Evolutionary conservation across 176 grass and related monocot genomes (phyloP).

Genomic region (Bonia amplexicaulis): DNA sequence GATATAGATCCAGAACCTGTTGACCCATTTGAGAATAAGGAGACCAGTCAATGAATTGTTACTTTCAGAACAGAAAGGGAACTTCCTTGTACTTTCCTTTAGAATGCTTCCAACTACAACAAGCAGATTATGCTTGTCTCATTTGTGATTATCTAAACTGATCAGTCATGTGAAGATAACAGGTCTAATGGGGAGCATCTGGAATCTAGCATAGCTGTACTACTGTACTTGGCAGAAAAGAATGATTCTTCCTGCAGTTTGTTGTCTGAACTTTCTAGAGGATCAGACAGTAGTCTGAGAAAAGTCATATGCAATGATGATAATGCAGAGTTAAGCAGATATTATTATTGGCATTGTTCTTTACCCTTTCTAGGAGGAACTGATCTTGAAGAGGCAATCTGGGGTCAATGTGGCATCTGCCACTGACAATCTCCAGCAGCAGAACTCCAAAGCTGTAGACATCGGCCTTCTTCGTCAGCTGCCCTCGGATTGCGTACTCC

Average conservation of each 20-base stretch:
- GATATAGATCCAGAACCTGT: neutral
- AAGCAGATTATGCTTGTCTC: neutral
- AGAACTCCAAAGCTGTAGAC: slow-evolving; percentile 69
- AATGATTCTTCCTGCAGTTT: neutral
- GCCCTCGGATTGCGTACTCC: slow-evolving; percentile 63
- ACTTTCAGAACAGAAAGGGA: neutral
- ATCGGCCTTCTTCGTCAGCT: slow-evolving; percentile 56
- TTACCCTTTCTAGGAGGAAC: slow-evolving; percentile 72
- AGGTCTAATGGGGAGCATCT: neutral
- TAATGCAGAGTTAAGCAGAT: neutral
- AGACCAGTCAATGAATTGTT: neutral
- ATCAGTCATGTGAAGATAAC: neutral
- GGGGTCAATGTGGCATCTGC: slow-evolving; percentile 61
- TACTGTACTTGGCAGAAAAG: neutral
- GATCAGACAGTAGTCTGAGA: neutral
- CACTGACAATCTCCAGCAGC: slow-evolving; percentile 65
- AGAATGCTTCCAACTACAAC: neutral
- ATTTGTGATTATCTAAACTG: neutral
- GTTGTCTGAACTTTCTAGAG: slow-evolving; percentile 8
- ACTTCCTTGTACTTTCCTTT: slow-evolving; percentile 18
- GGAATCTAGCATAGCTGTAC: neutral
- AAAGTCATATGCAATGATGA: neutral
- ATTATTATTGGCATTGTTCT: neutral
- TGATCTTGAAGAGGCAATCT: slow-evolving; percentile 58
- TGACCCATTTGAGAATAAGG: neutral